Conservation (phyloP, 1,284 basidiomycete genomes). For the Tilletia setariae region DNA sequence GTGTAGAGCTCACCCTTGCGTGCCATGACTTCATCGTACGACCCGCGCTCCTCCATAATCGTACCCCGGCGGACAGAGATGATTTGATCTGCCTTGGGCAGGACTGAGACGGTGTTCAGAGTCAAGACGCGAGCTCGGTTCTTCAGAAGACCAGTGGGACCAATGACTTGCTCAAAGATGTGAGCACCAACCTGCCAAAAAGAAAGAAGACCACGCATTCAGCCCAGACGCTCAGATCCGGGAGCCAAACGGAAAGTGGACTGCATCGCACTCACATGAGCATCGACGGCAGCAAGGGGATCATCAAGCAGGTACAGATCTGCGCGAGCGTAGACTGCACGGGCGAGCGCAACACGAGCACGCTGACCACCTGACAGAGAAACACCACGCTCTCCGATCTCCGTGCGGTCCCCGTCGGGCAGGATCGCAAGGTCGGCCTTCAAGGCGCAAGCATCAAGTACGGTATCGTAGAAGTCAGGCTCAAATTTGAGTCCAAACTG, state of each 20-base stretch:
- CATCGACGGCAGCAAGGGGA: slow-evolving; percentile 60
- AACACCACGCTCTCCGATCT: slow-evolving; percentile 73
- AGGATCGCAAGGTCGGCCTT: slow-evolving; percentile 74
- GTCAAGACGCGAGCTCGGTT: slow-evolving; percentile 79
- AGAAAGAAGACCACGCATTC: slow-evolving; percentile 27
- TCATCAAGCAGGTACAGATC: slow-evolving; percentile 66
- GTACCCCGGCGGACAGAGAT: slow-evolving; percentile 77
- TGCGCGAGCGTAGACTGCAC: slow-evolving; percentile 56
- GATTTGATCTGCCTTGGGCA: slow-evolving; percentile 75
- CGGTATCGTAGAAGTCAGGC: slow-evolving; percentile 58
- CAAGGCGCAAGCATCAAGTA: slow-evolving; percentile 73
- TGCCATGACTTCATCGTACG: slow-evolving; percentile 63
- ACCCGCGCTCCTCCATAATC: slow-evolving; percentile 70
- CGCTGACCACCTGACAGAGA: slow-evolving; percentile 64
- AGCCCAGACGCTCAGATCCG: neutral
- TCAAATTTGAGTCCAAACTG: slow-evolving; percentile 81
- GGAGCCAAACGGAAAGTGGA: neutral
- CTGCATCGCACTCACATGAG: slow-evolving; percentile 64
- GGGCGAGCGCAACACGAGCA: slow-evolving; percentile 69
- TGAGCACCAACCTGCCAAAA: slow-evolving; percentile 37
- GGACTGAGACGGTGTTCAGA: slow-evolving; percentile 82
- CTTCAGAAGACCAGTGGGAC: slow-evolving; percentile 77
- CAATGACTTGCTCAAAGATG: slow-evolving; percentile 76
- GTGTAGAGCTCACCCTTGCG: slow-evolving; percentile 71
- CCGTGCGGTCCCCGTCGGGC: slow-evolving; percentile 68